These are phyloP conservation scores for Brasilioporus rufonigricans DNA, from an alignment of 768 basidiomycete genomes.

Conservation along the genomic window DNA sequence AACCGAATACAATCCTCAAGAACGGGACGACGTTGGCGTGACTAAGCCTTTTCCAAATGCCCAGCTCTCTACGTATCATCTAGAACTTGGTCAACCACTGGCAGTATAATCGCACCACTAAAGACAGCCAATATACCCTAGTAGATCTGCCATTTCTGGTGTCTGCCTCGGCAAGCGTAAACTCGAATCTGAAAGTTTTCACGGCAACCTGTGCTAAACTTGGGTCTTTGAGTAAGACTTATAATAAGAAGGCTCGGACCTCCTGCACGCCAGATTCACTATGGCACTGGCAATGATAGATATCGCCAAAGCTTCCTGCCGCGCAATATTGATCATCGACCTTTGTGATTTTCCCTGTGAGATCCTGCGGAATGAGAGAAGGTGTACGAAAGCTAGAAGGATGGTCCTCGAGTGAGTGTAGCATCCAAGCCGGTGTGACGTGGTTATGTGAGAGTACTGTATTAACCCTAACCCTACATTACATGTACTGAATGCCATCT, in stretches of 20 bases:
- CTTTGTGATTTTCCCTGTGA: not conserved
- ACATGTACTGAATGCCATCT: conserved; percentile 21
- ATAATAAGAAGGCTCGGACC: not conserved
- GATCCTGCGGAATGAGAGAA: not conserved
- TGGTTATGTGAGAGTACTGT: too few relatives aligned
- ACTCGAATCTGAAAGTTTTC: conserved; percentile 12
- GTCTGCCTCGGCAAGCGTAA: not conserved
- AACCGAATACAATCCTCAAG: conserved; percentile 3
- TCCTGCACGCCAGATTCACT: not conserved
- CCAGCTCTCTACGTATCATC: conserved; percentile 15
- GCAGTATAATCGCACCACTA: not conserved
- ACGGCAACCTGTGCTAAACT: conserved; percentile 4
- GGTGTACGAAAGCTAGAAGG: not conserved
- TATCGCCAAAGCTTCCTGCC: conserved; percentile 2
- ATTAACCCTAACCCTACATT: conserved; percentile 17
- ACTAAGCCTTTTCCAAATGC: conserved; percentile 7
- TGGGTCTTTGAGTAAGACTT: not conserved
- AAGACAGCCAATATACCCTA: not conserved
- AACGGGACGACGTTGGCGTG: conserved; percentile 15
- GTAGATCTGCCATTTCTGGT: not conserved
- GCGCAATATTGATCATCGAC: conserved; percentile 1
- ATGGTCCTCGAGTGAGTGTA: not conserved
- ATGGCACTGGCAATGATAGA: conserved; percentile 3
- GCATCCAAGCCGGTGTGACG: too few relatives aligned
- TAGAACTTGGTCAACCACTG: not conserved